These are phyloP conservation scores for Rhodomyrtus psidioides DNA, from an alignment of 441 rosid genomes.

Conservation along the genomic window DNA sequence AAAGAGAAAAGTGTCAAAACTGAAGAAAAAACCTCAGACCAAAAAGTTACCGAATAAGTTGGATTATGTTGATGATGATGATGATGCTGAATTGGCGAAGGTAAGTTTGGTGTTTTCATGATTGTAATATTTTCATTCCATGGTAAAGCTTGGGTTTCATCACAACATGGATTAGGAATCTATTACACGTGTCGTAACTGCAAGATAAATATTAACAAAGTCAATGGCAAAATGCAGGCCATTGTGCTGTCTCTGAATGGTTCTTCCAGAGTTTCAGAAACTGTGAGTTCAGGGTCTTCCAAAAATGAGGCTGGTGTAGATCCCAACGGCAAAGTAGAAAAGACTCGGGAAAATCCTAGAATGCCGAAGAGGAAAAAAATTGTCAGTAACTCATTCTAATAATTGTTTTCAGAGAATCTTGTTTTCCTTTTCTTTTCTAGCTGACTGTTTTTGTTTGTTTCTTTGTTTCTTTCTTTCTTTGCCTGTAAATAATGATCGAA, in stretches of 20 bases:
- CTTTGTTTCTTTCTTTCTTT: too few species aligned
- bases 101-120: conserved; percentile 13
- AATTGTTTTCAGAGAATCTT: background rate
- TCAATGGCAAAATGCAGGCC: conserved; percentile 33
- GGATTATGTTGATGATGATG: conserved; percentile 27
- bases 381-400: conserved; percentile 24
- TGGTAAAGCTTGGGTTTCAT: background rate
- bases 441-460: background rate
- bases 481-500: too few species aligned
- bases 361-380: conserved; percentile 36
- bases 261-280: too few species aligned
- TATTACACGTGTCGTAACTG: background rate
- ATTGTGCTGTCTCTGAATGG: conserved; percentile 46
- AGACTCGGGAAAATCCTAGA: conserved; percentile 18
- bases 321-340: conserved; percentile 23
- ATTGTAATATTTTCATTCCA: background rate
- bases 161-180: background rate
- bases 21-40: conserved; percentile 26
- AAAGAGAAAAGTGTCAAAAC: conserved; percentile 27
- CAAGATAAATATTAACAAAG: background rate
- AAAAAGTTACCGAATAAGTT: conserved; percentile 11
- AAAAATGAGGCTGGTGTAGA: background rate
- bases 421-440: background rate
- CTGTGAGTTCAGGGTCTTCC: too few species aligned
- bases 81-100: conserved; percentile 47